phyloP scores from a whole-genome alignment of 192 early-diverging fungal genomes.

The Rhizophagus clarus region DNA sequence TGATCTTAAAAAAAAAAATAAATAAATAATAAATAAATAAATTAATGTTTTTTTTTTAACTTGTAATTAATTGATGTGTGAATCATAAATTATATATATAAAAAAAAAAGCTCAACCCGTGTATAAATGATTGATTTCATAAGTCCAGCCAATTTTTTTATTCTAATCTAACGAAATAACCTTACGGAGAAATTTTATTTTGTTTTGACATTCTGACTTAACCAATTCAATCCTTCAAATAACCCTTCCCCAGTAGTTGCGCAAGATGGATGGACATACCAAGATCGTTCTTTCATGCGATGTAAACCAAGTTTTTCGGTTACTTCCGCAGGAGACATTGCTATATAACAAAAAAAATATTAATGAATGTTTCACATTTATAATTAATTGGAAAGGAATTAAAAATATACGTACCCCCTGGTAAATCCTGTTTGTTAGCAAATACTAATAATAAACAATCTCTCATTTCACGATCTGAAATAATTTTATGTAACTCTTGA shows the following conservation, averaged over 20 bases:
- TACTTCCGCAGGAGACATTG: conserved; percentile 93
- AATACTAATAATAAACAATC: conserved; percentile 81
- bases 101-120: not conserved
- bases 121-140: not conserved
- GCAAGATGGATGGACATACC: conserved; percentile 91
- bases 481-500: conserved; percentile 80
- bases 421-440: conserved; percentile 83
- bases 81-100: not conserved
- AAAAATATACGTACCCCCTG: conserved; percentile 44
- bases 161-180: not conserved
- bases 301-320: conserved; percentile 88
- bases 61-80: not conserved
- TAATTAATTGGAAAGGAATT: not conserved
- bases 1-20: too few relatives aligned
- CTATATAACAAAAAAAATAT: conserved; percentile 36
- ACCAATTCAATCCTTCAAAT: conserved; percentile 85
- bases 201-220: conserved; percentile 79
- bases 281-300: conserved; percentile 83
- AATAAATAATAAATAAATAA: too few relatives aligned
- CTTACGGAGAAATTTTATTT: conserved; percentile 33
- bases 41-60: too few relatives aligned
- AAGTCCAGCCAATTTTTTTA: not conserved
- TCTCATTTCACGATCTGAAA: conserved; percentile 84
- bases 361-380: not conserved
- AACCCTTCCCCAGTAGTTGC: conserved; percentile 83